Evolutionary conservation across 2,329 filamentous ascomycete species (phyloP), one percentile per base, ranked within the genome.

Genomic region (Aureobasidium musti): DNA sequence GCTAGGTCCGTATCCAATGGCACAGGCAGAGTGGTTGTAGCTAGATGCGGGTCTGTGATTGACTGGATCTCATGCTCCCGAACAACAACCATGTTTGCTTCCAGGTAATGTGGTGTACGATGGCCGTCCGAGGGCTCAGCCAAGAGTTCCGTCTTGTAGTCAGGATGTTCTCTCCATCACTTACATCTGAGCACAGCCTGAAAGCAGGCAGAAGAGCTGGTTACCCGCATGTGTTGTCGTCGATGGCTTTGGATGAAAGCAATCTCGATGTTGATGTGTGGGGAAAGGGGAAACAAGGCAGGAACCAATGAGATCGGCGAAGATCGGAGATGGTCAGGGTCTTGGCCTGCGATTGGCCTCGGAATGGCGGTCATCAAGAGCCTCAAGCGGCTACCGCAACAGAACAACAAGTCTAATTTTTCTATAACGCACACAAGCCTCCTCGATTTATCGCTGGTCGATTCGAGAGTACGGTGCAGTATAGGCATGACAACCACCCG

Each of bases 351-450:
- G 41, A 61, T 61, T 61, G 57, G 57, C 30, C 43, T 47, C 41
- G 23, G 35, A 47, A 60, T 45, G 37, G 56, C 39, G 39, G 57
- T 61, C 57, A 37, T 61, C 28, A 28, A 61, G 57, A 61, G 57
- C n/a, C 57, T 61, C 57, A 61, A 61, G 57, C 43, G 57, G 57
- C 57, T 61, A 37, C 57, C 57, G 43, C 19, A 49, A 61, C 37
- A 26, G 43, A 61, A 26, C 43, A 61, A 49, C 28, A 43, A 47
- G 43, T 11, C 41, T 49, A 49, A 37, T 8, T 61, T 61, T 41
- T 37, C n/a, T n/a, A 17, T 23, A n/a, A 26, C 3, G 19, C 35
- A 56, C 21, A 21, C 28, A 37, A 37, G 4, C 10, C 1, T 49
- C 57, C 33, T 59, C 23, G 26, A 43, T 21, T 33, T 59, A 59